Evolutionary conservation across 2,329 filamentous ascomycete species (phyloP).

Genomic region (Sporothrix pseudoabietina): DNA sequence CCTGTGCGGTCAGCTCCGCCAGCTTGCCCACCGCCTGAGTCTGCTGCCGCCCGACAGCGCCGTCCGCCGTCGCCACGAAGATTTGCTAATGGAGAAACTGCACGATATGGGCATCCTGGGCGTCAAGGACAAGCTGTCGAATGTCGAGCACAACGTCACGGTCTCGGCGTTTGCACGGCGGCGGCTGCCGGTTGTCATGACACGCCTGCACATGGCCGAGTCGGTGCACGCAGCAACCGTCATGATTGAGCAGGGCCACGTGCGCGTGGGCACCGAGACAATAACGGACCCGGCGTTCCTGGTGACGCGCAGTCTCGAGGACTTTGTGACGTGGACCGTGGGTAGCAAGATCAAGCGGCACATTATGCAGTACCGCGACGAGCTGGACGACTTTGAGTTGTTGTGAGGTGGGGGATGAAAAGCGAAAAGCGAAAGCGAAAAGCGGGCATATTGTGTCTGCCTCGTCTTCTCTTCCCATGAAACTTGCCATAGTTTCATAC

Average conservation of each 20-base stretch:
- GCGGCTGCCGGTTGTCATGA: slow-evolving; percentile 85
- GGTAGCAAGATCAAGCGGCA: slow-evolving; percentile 96
- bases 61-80: slow-evolving; percentile 80
- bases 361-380: slow-evolving; percentile 91
- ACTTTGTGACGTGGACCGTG: slow-evolving; percentile 95
- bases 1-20: slow-evolving; percentile 78
- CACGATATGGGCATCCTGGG: slow-evolving; percentile 88
- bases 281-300: slow-evolving; percentile 88
- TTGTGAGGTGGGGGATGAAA: slow-evolving; percentile 53
- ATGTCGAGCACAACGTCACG: slow-evolving; percentile 84
- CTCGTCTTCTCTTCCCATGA: background rate
- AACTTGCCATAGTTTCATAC: background rate
- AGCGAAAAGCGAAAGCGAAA: background rate
- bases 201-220: slow-evolving; percentile 85
- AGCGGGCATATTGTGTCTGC: background rate
- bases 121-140: slow-evolving; percentile 73
- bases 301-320: slow-evolving; percentile 87
- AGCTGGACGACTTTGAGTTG: slow-evolving; percentile 94
- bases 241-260: slow-evolving; percentile 92
- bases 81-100: slow-evolving; percentile 85
- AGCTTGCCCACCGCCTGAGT: slow-evolving; percentile 85
- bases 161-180: slow-evolving; percentile 86
- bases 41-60: slow-evolving; percentile 78
- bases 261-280: slow-evolving; percentile 86
- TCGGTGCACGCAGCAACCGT: slow-evolving; percentile 81